phyloP scores from a whole-genome alignment of 164 flowering plant genomes.

The Malania oleifera region DNA sequence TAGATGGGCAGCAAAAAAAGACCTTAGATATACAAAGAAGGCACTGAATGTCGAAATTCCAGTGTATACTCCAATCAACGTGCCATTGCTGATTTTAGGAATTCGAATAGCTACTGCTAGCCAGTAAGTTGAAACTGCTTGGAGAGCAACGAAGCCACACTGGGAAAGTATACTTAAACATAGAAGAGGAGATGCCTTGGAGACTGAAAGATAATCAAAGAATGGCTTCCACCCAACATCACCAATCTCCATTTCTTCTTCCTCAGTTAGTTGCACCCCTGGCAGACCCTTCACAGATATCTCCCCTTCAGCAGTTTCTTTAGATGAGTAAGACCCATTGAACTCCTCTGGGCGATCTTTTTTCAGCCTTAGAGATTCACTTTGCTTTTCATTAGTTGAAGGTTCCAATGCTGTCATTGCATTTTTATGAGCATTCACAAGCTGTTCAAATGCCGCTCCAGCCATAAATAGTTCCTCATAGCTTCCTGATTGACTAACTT shows the following conservation, averaged over 20 bases:
- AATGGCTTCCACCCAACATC: constrained; percentile 73
- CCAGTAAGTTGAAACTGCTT: constrained; percentile 71
- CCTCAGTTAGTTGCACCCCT: constrained; percentile 59
- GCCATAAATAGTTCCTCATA: constrained; percentile 53
- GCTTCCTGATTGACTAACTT: constrained; percentile 59
- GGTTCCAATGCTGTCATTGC: constrained; percentile 36
- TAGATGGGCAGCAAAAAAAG: constrained; percentile 40
- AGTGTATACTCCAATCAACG: constrained; percentile 60
- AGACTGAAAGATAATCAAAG: constrained; percentile 52
- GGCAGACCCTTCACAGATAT: constrained; percentile 31
- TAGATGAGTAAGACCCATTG: not conserved
- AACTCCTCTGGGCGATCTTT: constrained; percentile 15
- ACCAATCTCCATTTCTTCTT: constrained; percentile 70
- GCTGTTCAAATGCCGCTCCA: constrained; percentile 72
- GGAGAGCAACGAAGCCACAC: constrained; percentile 45
- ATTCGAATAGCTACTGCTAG: constrained; percentile 52
- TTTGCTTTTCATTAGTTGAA: constrained; percentile 9
- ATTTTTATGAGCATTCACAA: constrained; percentile 72
- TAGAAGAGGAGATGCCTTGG: constrained; percentile 38
- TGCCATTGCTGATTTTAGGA: constrained; percentile 35
- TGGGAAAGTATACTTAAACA: constrained; percentile 29
- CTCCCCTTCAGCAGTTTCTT: constrained; percentile 32
- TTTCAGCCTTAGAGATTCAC: constrained; percentile 7
- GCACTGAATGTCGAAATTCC: constrained; percentile 49
- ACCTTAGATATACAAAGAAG: constrained; percentile 48